Conservation (phyloP, 768 basidiomycete species). For the Lenzites betulinus region DNA sequence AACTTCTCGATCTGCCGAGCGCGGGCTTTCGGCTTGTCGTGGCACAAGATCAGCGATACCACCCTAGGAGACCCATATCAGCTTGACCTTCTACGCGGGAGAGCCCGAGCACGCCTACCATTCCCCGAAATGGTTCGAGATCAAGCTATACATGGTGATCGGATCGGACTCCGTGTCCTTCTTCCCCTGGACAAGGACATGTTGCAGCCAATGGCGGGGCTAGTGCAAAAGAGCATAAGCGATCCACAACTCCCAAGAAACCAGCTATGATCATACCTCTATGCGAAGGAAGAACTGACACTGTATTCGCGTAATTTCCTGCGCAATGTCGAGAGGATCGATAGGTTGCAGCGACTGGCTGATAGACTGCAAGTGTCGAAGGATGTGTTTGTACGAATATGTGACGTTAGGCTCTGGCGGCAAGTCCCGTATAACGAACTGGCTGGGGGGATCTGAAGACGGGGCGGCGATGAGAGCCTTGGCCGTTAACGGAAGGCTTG, state of each 20-base stretch:
- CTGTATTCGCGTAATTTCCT: slow-evolving; percentile 82
- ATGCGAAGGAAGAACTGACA: slow-evolving; percentile 72
- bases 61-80: slow-evolving; percentile 58
- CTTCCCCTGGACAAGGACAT: slow-evolving; percentile 68
- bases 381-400: slow-evolving; percentile 52
- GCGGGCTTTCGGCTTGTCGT: slow-evolving; percentile 74
- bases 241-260: background rate
- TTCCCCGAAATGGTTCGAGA: slow-evolving; percentile 82
- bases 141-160: slow-evolving; percentile 69
- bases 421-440: slow-evolving; percentile 26
- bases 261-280: slow-evolving; percentile 51
- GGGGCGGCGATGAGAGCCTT: slow-evolving; percentile 41
- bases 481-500: slow-evolving; percentile 60
- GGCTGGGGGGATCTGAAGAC: background rate
- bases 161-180: slow-evolving; percentile 67
- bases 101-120: slow-evolving; percentile 49
- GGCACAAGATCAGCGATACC: slow-evolving; percentile 85
- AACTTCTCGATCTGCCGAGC: slow-evolving; percentile 88
- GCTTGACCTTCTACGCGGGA: background rate
- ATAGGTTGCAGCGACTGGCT: slow-evolving; percentile 56
- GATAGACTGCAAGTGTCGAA: slow-evolving; percentile 63
- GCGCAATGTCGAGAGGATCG: slow-evolving; percentile 71
- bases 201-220: slow-evolving; percentile 88
- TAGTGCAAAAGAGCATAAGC: slow-evolving; percentile 31
- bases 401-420: slow-evolving; percentile 37